Evolutionary conservation across 2,329 filamentous ascomycete species (phyloP), one percentile per base, ranked within the genome.

Genomic region (Myriosclerotinia curreyana): DNA sequence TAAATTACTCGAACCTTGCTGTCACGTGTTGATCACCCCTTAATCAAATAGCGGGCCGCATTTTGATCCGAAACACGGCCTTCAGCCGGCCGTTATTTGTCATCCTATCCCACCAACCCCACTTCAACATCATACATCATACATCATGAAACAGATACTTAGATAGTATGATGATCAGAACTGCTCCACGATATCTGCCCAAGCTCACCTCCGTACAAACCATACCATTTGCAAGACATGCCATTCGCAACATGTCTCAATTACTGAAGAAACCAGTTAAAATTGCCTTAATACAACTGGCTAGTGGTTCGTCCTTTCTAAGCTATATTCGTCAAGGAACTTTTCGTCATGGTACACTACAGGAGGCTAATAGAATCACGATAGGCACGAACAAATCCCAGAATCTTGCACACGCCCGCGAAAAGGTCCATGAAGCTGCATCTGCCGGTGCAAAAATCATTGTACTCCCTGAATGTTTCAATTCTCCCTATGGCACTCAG

Each of bases 401-500:
- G 69, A 99, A 99, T 78, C 91, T 99, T 68, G 75, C 82, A 28
- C 88, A 88, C 75, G 94, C 95, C 15, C 88, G 90, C 64, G 81
- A 83, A 51, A 93, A 95, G 75, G 92, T 98, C 65, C 83, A 92
- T 67, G 87, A 92, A 76, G 94, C 95, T 6, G 88, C 92, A 31
- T 77, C 80, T 34, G 80, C 80, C 4, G 94, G 94, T 70, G 92
- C 94, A 66, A 86, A 90, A 64, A 86, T 99, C 66, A 88, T 98
- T 69, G 92, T 98, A 42, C 85, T 99, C 22, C 95, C 95, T 44
- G 95, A 99, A 80, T 99, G 95, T 82, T 99, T 99, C 86, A 99
- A 99, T 81, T 96, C 91, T 50, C 95, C 95, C 11, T 99, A 99
- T 78, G 95, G 95, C 70, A 92, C 87, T 69, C 83, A 92, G 74